Percentiles rank a stretch among this genome's conserved stretches.
phyloP scores from a whole-genome alignment of 2,329 filamentous ascomycete species.

The Sporothrix curviconia region DNA sequence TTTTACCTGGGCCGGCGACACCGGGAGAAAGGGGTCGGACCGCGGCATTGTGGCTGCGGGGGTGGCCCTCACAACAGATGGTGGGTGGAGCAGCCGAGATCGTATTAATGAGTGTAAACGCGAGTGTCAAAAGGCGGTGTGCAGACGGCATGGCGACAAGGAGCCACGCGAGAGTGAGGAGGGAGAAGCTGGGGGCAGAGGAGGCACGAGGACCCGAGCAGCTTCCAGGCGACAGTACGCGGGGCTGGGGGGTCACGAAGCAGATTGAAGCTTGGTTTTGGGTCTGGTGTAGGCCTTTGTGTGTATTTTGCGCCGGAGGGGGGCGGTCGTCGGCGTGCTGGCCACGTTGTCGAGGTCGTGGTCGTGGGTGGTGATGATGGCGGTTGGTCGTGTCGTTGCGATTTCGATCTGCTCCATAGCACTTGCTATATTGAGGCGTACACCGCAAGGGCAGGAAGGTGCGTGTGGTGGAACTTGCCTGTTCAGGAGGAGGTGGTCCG shows the following conservation, averaged over 20 bases:
- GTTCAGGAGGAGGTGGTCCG: slow-evolving; percentile 1
- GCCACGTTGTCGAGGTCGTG: neutral
- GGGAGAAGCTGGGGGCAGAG: neutral
- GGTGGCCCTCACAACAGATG: neutral
- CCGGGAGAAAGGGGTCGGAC: slow-evolving; percentile 80
- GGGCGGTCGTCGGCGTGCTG: too few species aligned
- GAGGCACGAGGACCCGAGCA: neutral
- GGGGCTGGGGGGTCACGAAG: neutral
- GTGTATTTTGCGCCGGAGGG: neutral
- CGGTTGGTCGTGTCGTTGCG: neutral
- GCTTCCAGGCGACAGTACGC: neutral
- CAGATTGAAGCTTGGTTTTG: neutral
- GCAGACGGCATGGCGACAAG: slow-evolving; percentile 11
- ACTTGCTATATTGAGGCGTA: too few species aligned
- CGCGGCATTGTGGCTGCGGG: slow-evolving; percentile 16
- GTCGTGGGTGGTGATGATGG: slow-evolving; percentile 1
- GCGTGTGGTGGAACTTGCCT: neutral
- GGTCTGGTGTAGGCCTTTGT: neutral
- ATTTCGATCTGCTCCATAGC: neutral
- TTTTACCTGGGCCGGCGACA: slow-evolving; percentile 85
- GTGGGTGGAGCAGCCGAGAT: too few species aligned
- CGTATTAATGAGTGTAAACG: too few species aligned
- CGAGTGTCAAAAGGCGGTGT: too few species aligned
- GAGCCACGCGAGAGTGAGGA: neutral
- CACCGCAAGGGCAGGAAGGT: slow-evolving; percentile 9